A percentile compares a stretch with the other conserved stretches of the same genome.
These are phyloP conservation scores for Pontederia paniculata DNA, from an alignment of 176 grass and related monocot species.

Conservation along the genomic window DNA sequence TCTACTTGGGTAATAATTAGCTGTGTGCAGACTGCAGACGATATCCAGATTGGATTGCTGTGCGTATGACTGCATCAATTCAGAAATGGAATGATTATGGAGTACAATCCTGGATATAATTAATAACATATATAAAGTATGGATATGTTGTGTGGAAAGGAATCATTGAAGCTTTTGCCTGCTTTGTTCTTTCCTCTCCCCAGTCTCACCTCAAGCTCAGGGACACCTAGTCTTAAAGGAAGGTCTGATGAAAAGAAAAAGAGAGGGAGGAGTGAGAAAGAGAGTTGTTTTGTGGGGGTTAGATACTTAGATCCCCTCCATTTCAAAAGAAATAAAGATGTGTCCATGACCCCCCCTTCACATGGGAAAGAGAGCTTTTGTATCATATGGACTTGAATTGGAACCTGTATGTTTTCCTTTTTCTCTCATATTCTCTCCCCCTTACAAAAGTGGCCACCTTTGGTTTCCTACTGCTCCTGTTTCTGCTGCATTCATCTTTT, in stretches of 20 bases:
- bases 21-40: constrained; percentile 22
- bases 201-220: not conserved
- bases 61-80: too few species aligned
- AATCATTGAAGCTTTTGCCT: constrained; percentile 23
- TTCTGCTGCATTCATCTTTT: constrained; percentile 19
- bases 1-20: constrained; percentile 22
- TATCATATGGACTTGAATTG: constrained; percentile 20
- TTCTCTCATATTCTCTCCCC: constrained; percentile 3
- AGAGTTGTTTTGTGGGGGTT: not conserved
- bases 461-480: constrained; percentile 1
- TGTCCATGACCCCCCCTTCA: constrained; percentile 17
- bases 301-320: not conserved
- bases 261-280: constrained; percentile 6
- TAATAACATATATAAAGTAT: constrained; percentile 5
- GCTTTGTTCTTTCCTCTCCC: constrained; percentile 21
- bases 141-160: constrained; percentile 11
- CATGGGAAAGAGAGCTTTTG: constrained; percentile 50
- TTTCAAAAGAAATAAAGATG: constrained; percentile 14
- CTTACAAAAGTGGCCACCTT: constrained; percentile 37
- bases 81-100: constrained; percentile 5
- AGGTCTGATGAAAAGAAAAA: not conserved
- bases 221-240: constrained; percentile 3
- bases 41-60: constrained; percentile 2
- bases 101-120: constrained; percentile 13
- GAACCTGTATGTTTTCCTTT: not conserved